Conservation (phyloP, 495 filamentous ascomycete species). For the Penicillium canariense region DNA sequence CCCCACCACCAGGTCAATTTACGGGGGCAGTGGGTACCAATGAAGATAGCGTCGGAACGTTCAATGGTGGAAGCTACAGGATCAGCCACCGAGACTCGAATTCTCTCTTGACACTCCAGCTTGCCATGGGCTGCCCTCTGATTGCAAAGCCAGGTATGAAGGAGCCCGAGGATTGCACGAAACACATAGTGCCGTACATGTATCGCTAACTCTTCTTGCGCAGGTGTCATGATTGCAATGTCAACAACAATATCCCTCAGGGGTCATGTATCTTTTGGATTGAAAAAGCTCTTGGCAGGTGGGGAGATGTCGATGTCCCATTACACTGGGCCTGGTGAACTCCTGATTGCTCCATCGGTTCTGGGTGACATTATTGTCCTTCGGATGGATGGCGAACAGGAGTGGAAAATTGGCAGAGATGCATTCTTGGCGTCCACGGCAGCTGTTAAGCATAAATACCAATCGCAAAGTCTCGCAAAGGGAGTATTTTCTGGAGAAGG, state of each 20-base stretch:
- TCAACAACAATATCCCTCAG: slow-evolving; percentile 79
- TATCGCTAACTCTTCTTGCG: no score
- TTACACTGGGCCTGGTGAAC: slow-evolving; percentile 88
- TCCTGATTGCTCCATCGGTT: slow-evolving; percentile 75
- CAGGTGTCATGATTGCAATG: slow-evolving; percentile 93
- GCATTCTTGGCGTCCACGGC: slow-evolving; percentile 76
- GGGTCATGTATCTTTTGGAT: slow-evolving; percentile 73
- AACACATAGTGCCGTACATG: not conserved
- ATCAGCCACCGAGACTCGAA: slow-evolving; percentile 93
- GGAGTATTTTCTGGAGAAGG: slow-evolving; percentile 93
- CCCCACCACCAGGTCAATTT: slow-evolving; percentile 54
- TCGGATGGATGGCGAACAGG: slow-evolving; percentile 61
- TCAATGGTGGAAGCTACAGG: slow-evolving; percentile 92
- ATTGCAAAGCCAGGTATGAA: slow-evolving; percentile 70
- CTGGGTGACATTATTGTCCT: slow-evolving; percentile 87
- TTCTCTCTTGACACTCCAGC: slow-evolving; percentile 80
- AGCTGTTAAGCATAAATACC: slow-evolving; percentile 77
- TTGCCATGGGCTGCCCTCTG: slow-evolving; percentile 86
- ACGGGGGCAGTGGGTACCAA: slow-evolving; percentile 54
- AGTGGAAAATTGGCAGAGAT: slow-evolving; percentile 80
- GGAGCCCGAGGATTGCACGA: not conserved
- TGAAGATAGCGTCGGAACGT: slow-evolving; percentile 82
- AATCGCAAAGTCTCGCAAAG: slow-evolving; percentile 84
- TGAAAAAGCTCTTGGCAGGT: slow-evolving; percentile 81
- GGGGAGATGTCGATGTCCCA: slow-evolving; percentile 77